Base-by-base conservation (phyloP, 768 basidiomycete genomes). In the button mushroom (Agaricus bisporus) region DNA sequence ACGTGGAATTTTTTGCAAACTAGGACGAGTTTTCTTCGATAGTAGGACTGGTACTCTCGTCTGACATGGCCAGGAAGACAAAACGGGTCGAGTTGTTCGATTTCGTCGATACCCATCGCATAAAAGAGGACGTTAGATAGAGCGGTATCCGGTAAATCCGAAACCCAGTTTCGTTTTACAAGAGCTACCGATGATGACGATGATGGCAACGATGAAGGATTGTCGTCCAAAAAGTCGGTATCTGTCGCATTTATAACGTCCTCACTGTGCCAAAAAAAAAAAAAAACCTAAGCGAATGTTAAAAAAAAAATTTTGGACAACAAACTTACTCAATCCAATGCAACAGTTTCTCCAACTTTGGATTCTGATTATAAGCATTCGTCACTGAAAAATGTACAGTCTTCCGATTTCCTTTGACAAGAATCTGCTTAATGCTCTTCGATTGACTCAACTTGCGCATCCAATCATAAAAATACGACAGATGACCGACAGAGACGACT, bases 1-100 rank as follows among this genome's bases (percentile, higher is more conserved):
- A 52, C 51, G 15, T 52, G 11, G 22, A 52, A 26, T 25, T 45
- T 52, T 38, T 52, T 44, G 43, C 51, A 52, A 6, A 45, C 35
- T 9, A 12, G 14, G 15, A 36, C 32, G 35, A 52, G 43, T 4
- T 5, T 0, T 2, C 43, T 32, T 14, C 51, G 43, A 10, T 20
- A 37, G 17, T 25, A 7, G 20, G 29, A 32, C n/a, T 11, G 5
- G 15, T 45, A 52, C 7, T 7, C 5, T 22, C 1, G 5, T 3
- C 25, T 25, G 22, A 43, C 4, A 2, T 11, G 12, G 7, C n/a
- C 7, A n/a, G 32, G 42, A n/a, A 36, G 15, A 22, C 37, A 15
- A 4, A 7, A 45, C 11, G n/a, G 26, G 11, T 45, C 51, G 25
- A 15, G 4, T 44, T 51, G 42, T 17, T 52, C 51, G 11, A 52